Conservation (phyloP, 495 filamentous ascomycete genomes). For the Xylaria grammica region DNA sequence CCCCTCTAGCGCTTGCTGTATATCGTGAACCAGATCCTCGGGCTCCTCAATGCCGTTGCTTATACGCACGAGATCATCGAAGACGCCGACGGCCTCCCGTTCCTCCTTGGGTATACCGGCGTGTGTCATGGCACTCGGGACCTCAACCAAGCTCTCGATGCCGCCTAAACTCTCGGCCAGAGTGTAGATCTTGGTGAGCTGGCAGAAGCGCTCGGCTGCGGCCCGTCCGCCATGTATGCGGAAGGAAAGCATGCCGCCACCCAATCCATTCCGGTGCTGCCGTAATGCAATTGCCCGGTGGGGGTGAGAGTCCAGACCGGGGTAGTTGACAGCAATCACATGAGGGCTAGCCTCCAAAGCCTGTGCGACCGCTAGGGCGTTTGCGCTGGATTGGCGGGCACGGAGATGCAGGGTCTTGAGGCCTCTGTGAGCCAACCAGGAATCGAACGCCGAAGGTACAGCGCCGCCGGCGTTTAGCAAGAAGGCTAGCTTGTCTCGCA, state of each 20-base stretch:
- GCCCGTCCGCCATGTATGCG: constrained; percentile 86
- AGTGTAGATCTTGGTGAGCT: constrained; percentile 86
- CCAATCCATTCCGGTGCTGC: constrained; percentile 94
- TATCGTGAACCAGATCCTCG: constrained; percentile 81
- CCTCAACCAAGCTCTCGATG: constrained; percentile 89
- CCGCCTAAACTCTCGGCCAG: constrained; percentile 93
- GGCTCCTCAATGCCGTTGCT: constrained; percentile 94
- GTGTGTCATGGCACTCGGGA: constrained; percentile 95
- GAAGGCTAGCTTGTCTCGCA: constrained; percentile 81
- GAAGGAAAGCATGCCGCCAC: constrained; percentile 97
- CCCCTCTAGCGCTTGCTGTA: constrained; percentile 81
- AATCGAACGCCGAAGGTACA: constrained; percentile 93
- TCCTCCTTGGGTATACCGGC: constrained; percentile 89
- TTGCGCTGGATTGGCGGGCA: constrained; percentile 79
- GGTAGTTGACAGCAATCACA: constrained; percentile 91
- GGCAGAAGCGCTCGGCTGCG: constrained; percentile 91
- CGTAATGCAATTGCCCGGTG: constrained; percentile 82
- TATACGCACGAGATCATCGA: constrained; percentile 91
- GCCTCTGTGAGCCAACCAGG: constrained; percentile 98
- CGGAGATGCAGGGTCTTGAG: constrained; percentile 96
- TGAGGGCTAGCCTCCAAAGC: constrained; percentile 80
- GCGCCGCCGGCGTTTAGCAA: constrained; percentile 98
- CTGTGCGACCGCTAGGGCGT: constrained; percentile 77
- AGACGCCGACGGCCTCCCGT: constrained; percentile 92
- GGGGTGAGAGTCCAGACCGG: constrained; percentile 83